phyloP scores from a whole-genome alignment of 768 basidiomycete genomes.

The Aureoboletus auriporus region DNA sequence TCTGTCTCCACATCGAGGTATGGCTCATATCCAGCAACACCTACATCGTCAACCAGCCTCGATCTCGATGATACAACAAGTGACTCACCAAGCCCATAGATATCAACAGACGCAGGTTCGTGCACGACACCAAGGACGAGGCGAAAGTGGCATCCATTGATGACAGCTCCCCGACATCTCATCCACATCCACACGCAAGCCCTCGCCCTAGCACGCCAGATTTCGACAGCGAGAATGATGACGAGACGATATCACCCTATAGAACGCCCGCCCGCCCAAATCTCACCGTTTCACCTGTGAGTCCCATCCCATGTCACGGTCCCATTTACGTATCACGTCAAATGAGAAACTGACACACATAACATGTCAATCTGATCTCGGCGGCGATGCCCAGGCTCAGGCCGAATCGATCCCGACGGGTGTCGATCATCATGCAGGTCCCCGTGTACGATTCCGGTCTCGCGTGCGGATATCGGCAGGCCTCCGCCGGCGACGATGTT shows the following conservation, averaged over 20 bases:
- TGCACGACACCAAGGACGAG: slow-evolving; percentile 9
- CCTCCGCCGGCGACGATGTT: slow-evolving; percentile 39
- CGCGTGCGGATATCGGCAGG: slow-evolving; percentile 76
- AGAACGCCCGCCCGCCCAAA: not conserved
- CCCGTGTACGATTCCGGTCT: slow-evolving; percentile 62
- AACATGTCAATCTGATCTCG: not conserved
- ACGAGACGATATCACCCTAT: not conserved
- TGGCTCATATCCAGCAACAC: not conserved
- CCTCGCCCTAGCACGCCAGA: not conserved
- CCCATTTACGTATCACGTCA: not conserved
- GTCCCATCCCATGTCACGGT: slow-evolving; percentile 5
- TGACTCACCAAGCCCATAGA: slow-evolving; percentile 13
- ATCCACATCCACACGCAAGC: slow-evolving; percentile 1
- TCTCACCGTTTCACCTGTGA: slow-evolving; percentile 9
- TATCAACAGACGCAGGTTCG: not conserved
- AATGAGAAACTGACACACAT: not conserved
- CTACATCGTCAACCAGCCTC: not conserved
- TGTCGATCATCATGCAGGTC: slow-evolving; percentile 1
- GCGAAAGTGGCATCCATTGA: not conserved
- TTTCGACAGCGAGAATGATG: slow-evolving; percentile 13
- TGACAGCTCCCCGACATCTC: not conserved
- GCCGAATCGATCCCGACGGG: slow-evolving; percentile 7
- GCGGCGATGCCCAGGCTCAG: slow-evolving; percentile 5
- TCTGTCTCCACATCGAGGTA: slow-evolving; percentile 9
- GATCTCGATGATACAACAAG: not conserved